Base-by-base conservation (phyloP, 1,139 yeast species). In the Pichia kudriavzevii region DNA sequence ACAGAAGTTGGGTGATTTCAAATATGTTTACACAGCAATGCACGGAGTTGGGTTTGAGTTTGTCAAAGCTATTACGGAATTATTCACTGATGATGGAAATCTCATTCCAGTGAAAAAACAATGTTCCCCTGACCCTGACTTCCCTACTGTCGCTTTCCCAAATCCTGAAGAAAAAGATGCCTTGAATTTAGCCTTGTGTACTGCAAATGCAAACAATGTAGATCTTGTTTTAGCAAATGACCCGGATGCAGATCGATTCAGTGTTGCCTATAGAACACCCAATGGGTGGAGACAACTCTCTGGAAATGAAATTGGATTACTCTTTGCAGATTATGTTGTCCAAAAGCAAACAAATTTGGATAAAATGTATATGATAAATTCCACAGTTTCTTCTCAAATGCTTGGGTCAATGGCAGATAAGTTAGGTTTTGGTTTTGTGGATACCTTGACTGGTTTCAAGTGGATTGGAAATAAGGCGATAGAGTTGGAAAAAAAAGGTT, bases 101-200 rank as follows among this genome's bases (percentile, higher is more conserved):
- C 50, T 63, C 39, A 39, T 49, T 2, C 48, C 52, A 4, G 88
- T 79, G 0, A 46, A 53, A 3, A 73, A 74, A 46, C 98, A 91
- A 55, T 66, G 67, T 4, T 22, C 45, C 0, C 95, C 97, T 0
- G 88, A 91, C 57, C 94, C 97, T 0, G 71, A 66, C 20, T 91
- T 91, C 53, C 73, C 87, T 2, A 83, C 96, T 0, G 96, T 88
- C 7, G 61, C 60, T 31, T 91, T 91, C 52, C 98, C 98, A 4
- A 91, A 91, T 50, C 98, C 98, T 0, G 98, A 91, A 58, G 98
- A 91, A 52, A 73, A 75, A 43, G 96, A 96, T 2, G 97, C 97
- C 0, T 63, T 91, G 40, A 81, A 77, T 45, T 52, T 79, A 34
- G 91, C 95, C 0, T 78, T 79, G 21, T 40, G 55, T 12, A 55